Conservation (phyloP, 176 grass and related monocot genomes). For the Aegilops umbellulata region DNA sequence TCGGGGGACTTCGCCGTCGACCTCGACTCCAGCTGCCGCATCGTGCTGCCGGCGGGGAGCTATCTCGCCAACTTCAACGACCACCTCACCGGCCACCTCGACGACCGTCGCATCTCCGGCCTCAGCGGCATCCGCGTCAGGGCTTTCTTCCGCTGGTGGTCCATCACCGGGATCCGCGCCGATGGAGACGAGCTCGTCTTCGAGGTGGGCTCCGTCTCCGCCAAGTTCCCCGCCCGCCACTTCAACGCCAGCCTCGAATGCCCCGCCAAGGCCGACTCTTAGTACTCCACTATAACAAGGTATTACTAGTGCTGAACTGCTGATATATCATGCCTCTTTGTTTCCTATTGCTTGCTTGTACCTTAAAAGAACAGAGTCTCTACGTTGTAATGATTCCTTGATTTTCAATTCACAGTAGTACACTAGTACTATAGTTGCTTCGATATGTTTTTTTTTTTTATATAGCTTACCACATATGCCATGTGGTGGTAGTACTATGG, state of each 20-base stretch:
- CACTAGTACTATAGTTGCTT: too few relatives aligned
- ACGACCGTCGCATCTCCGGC: constrained; percentile 40
- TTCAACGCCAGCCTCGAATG: constrained; percentile 64
- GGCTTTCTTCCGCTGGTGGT: constrained; percentile 65
- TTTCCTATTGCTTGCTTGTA: not conserved
- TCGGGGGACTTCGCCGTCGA: constrained; percentile 52
- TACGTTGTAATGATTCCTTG: not conserved
- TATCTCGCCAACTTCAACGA: constrained; percentile 52
- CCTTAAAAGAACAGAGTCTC: not conserved
- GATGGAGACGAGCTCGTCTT: constrained; percentile 58
- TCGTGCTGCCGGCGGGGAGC: constrained; percentile 50
- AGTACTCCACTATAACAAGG: constrained; percentile 2
- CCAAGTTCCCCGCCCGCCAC: constrained; percentile 50
- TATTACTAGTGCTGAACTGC: not conserved
- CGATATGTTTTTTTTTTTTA: too few relatives aligned
- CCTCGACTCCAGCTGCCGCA: constrained; percentile 42
- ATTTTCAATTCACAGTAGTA: not conserved
- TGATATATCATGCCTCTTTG: not conserved
- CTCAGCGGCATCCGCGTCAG: constrained; percentile 56
- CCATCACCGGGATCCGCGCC: constrained; percentile 59
- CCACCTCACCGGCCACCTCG: constrained; percentile 47
- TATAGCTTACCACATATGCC: too few relatives aligned
- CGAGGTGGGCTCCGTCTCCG: constrained; percentile 51
- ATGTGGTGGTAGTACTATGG: not conserved
- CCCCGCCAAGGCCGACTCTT: constrained; percentile 35